Evolutionary conservation across 2,329 filamentous ascomycete species (phyloP).

Genomic region (Hypoxylon sp.): DNA sequence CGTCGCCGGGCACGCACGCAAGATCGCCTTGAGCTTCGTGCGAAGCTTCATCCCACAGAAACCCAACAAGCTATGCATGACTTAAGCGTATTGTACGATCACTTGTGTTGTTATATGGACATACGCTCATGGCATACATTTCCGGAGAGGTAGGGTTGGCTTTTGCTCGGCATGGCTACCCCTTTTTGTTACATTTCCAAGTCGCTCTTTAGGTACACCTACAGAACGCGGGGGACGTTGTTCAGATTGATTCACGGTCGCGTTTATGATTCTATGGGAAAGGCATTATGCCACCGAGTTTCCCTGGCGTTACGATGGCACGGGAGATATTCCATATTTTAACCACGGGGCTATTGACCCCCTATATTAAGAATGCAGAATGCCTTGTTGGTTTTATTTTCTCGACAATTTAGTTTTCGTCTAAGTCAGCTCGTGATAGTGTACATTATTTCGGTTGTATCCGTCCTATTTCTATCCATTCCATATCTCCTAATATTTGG

Average conservation of each 20-base stretch:
- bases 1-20: slow-evolving; percentile 44
- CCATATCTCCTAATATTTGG: no score
- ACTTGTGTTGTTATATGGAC: slow-evolving; percentile 28
- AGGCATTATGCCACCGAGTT: slow-evolving; percentile 26
- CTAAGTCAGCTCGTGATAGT: slow-evolving; percentile 2
- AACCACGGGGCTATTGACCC: slow-evolving; percentile 26
- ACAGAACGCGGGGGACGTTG: slow-evolving; percentile 28
- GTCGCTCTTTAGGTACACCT: slow-evolving; percentile 35
- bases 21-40: slow-evolving; percentile 45
- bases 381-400: slow-evolving; percentile 25
- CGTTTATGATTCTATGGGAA: slow-evolving; percentile 28
- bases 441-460: no score
- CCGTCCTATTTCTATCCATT: no score
- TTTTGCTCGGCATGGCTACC: slow-evolving; percentile 31
- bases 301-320: slow-evolving; percentile 26
- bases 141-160: slow-evolving; percentile 26
- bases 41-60: slow-evolving; percentile 46
- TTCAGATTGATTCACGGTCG: slow-evolving; percentile 32
- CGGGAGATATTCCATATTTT: slow-evolving; percentile 26
- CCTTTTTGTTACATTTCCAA: slow-evolving; percentile 23
- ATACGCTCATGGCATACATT: slow-evolving; percentile 28
- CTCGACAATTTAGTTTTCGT: slow-evolving; percentile 5
- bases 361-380: slow-evolving; percentile 42
- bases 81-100: slow-evolving; percentile 39
- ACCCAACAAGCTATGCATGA: slow-evolving; percentile 47